Conservation (phyloP, 345 rosid genomes). For the Boechera stricta region DNA sequence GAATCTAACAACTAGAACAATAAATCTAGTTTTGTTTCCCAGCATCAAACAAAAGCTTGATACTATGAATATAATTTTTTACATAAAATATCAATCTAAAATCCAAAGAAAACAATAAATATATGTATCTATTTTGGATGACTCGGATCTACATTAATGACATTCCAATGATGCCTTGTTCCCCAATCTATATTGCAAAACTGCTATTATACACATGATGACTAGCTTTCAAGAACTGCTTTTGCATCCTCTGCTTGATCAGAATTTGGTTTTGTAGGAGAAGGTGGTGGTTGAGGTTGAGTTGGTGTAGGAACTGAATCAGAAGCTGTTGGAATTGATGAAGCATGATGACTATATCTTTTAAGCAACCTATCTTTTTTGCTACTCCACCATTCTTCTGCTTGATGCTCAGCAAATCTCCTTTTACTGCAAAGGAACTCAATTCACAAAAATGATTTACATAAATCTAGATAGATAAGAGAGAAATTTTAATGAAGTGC, state of each 20-base stretch:
- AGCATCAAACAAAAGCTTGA: neutral
- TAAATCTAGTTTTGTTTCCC: neutral
- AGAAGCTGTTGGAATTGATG: conserved; percentile 25
- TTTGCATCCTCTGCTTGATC: conserved; percentile 44
- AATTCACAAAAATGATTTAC: neutral
- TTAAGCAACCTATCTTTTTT: conserved; percentile 81
- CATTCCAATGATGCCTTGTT: conserved; percentile 19
- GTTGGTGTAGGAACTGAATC: conserved; percentile 27
- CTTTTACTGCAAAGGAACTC: conserved; percentile 59
- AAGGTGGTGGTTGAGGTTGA: conserved; percentile 24
- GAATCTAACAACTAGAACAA: too few relatives aligned
- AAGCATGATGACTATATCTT: conserved; percentile 55
- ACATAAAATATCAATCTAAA: conserved; percentile 6
- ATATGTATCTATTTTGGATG: conserved; percentile 10
- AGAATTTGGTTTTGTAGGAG: conserved; percentile 35
- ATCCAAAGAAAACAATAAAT: neutral
- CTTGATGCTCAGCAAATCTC: conserved; percentile 75
- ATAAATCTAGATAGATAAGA: conserved; percentile 11
- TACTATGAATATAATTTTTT: conserved; percentile 15
- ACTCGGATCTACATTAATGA: neutral
- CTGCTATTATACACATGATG: conserved; percentile 33
- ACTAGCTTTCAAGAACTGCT: conserved; percentile 44
- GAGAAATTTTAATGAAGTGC: neutral
- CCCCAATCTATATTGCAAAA: conserved; percentile 4
- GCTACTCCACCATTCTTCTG: conserved; percentile 89